Base-by-base conservation (phyloP, 331 rosid species). In the Arachis monticola region DNA sequence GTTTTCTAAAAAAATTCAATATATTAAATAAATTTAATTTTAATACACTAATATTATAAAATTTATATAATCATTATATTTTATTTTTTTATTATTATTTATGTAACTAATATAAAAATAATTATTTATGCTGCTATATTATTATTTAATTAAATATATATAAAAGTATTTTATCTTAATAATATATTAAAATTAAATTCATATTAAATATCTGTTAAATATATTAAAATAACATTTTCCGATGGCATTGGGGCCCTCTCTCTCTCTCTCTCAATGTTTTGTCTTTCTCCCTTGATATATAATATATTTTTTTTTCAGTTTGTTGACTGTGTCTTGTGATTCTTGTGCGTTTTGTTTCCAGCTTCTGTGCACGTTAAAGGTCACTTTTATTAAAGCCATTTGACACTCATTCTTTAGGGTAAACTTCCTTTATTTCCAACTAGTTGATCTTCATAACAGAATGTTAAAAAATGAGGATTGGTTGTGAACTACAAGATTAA, bases 341-440 rank as follows among this genome's bases (percentile, higher is more conserved):
- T 64, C 38, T n/a, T 7, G 17, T 44, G 41, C 57, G 52, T 68
- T 74, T 53, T 60, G 60, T 69, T 80, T 64, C 64, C 57, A 53
- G 68, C 10, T 46, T 68, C 40, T 51, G 1, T 27, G 2, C 22
- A 10, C n/a, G 73, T 45, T 74, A 44, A 61, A 14, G 27, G 14
- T n/a, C 7, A 46, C 59, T 57, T 77, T 53, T 0, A 35, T 12
- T 44, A 13, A 58, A 78, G 64, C 10, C 7, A 44, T 64, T 52
- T 13, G 71, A 5, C 48, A 5, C 38, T 53, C 31, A 71, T 6
- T 57, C 41, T 1, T 14, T 44, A 71, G 32, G 7, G 44, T 58
- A 58, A 71, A 30, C 41, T 31, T 27, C 64, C 22, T 32, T 2
- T 72, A 42, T 77, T 35, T 46, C 14, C 63, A 35, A 14, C 2